Base-by-base conservation (phyloP, 306 rosid species). In the Alnus glutinosa region DNA sequence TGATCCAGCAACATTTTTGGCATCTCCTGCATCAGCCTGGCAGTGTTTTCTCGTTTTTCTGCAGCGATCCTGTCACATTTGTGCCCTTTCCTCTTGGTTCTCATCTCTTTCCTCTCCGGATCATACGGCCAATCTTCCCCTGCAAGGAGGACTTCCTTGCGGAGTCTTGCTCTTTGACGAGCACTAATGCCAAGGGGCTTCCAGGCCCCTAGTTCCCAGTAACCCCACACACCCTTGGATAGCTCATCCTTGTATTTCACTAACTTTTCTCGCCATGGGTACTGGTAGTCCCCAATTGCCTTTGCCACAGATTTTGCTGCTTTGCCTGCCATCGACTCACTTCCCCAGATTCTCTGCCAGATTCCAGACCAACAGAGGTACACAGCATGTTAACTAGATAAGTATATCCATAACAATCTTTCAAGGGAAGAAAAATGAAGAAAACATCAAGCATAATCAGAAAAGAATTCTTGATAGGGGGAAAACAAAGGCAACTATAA, bases 201-300 rank as follows among this genome's bases (percentile, higher is more conserved):
- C 97, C 97, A 92, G 13, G 97, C 97, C 64, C 97, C 97, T n/a
- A 92, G 85, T 63, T 92, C 89, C 97, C 97, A 92, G 78, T 87
- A 92, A 55, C 97, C 97, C 95, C 95, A 90, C 5, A 89, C 91
- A 49, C 97, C 97, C 83, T 90, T 92, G 70, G 96, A 85, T 67
- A 92, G 86, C 66, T 92, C 96, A 73, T 83, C 83, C 84, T 86
- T 86, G 76, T 90, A 87, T 64, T 89, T 92, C 12, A 4, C 80
- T 69, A 90, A 66, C 88, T 92, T 90, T 87, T 90, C 94, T 8
- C 86, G 89, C 97, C 94, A 92, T 11, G 93, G 97, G 71, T 88
- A 90, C 55, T 90, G 94, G 85, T 86, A 90, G 44, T 83, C 94
- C 19, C 84, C 90, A n/a, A 92, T 74, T 7, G 81, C 85, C 86